Conservation (phyloP, 2,329 filamentous ascomycete genomes). For the Chrysoporthe deuterocubensis region DNA sequence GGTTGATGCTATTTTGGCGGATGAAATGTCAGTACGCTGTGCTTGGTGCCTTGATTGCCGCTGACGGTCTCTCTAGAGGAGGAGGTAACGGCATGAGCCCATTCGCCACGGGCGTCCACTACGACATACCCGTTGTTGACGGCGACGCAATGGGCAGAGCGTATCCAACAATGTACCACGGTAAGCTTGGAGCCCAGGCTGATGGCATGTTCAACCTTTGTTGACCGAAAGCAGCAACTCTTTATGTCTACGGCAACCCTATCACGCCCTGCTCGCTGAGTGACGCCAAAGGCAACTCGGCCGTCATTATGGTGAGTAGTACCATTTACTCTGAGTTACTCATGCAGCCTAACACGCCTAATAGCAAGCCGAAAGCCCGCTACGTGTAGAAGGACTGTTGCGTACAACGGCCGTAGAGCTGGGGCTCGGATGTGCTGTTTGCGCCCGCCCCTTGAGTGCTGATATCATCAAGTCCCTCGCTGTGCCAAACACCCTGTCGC, state of each 20-base stretch:
- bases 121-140: slow-evolving; percentile 43
- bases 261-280: slow-evolving; percentile 43
- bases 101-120: slow-evolving; percentile 40
- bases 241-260: slow-evolving; percentile 44
- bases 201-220: neutral
- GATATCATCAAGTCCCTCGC: slow-evolving; percentile 40
- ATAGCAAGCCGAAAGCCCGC: slow-evolving; percentile 41
- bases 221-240: slow-evolving; percentile 35
- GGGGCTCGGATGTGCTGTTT: slow-evolving; percentile 43
- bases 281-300: slow-evolving; percentile 43
- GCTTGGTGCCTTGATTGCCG: neutral
- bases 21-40: slow-evolving; percentile 43
- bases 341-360: neutral
- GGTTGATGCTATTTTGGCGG: slow-evolving; percentile 41
- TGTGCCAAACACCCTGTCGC: slow-evolving; percentile 41
- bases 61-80: slow-evolving; percentile 33
- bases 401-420: slow-evolving; percentile 44
- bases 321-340: neutral
- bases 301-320: slow-evolving; percentile 39
- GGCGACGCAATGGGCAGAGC: slow-evolving; percentile 45
- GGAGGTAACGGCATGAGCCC: slow-evolving; percentile 45
- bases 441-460: slow-evolving; percentile 40
- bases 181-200: slow-evolving; percentile 27
- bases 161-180: slow-evolving; percentile 44
- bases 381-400: slow-evolving; percentile 42